Evolutionary conservation across 805 yeast genomes (phyloP), one percentile per base, ranked within the genome.

Genomic region (Teunomyces funiuensis): DNA sequence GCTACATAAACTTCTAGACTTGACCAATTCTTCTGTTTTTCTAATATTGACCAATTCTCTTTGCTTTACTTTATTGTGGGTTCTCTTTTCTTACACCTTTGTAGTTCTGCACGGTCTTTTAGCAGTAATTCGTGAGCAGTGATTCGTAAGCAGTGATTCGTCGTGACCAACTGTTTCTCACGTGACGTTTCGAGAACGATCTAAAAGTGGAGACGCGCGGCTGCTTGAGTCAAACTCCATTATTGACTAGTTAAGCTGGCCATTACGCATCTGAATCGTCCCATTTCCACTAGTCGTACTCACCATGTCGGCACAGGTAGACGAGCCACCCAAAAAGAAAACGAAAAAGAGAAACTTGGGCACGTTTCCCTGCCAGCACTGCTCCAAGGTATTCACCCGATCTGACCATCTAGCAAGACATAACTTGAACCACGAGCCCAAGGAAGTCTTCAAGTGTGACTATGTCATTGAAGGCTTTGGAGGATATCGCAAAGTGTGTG

Each of bases 341-440:
- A n/a, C 25, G 6, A 31, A 31, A 18, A 57, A 50, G 43, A 49
- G 66, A 26, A 52, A 62, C 6, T 31, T 57, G n/a, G 70, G 70
- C 3, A 52, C 55, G 5, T 65, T 55, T 40, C 61, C 62, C 1
- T 65, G 71, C 44, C 60, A 36, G 28, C 52, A 71, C 26, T 82
- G 88, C 51, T 67, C 63, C 28, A 82, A 82, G 53, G 63, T 67
- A 14, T 82, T 82, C 50, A 73, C 78, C 16, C 55, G 88, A 37
- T 73, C 81, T 1, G 88, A 82, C 52, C 88, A 82, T 60, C 57
- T 82, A 11, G 71, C 85, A 2, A 62, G 88, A 38, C 88, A 82
- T 54, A 74, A 78, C 52, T 65, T 82, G 38, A 82, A 82, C 54
- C 88, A 82, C 33, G 65, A 66, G 40, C 76, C 76, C 3, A 70